Percentiles rank a stretch among this genome's conserved stretches.
phyloP scores from a whole-genome alignment of 148 eudicot genomes.

The Camellia lanceoleosa region DNA sequence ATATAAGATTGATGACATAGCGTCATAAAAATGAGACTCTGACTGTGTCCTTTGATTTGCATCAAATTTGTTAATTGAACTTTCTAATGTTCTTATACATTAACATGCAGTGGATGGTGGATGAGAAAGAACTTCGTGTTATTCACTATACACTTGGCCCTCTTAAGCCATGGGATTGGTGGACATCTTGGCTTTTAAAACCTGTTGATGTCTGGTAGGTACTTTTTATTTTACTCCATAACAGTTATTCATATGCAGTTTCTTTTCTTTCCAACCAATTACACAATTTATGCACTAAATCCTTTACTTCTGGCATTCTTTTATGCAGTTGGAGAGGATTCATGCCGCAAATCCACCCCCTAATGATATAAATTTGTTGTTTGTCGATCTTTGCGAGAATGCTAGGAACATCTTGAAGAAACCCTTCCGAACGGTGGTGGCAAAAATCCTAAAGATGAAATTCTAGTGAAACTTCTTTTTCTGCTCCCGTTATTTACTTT shows the following conservation, averaged over 20 bases:
- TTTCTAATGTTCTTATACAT: constrained; percentile 16
- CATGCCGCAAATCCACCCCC: background rate
- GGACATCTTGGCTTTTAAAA: constrained; percentile 96
- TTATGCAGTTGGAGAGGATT: background rate
- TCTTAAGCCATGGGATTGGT: constrained; percentile 99
- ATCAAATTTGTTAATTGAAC: constrained; percentile 8
- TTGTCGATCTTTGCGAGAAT: constrained; percentile 54
- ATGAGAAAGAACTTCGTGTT: constrained; percentile 82
- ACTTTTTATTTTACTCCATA: constrained; percentile 12
- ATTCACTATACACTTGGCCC: constrained; percentile 99
- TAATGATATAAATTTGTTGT: background rate
- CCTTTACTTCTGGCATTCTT: background rate
- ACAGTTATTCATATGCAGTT: background rate
- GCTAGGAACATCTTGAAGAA: constrained; percentile 60
- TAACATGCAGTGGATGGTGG: constrained; percentile 92
- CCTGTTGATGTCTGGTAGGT: constrained; percentile 99
- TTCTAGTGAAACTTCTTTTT: constrained; percentile 63
- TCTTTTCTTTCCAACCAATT: background rate
- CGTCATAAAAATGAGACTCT: background rate
- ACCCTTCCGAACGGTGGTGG: constrained; percentile 98
- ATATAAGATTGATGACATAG: background rate
- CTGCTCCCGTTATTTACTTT: constrained; percentile 63
- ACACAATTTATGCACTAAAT: background rate
- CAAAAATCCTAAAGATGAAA: constrained; percentile 55
- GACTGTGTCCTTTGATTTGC: constrained; percentile 2